phyloP scores from a whole-genome alignment of 345 rosid species.

The Triadica sebifera region DNA sequence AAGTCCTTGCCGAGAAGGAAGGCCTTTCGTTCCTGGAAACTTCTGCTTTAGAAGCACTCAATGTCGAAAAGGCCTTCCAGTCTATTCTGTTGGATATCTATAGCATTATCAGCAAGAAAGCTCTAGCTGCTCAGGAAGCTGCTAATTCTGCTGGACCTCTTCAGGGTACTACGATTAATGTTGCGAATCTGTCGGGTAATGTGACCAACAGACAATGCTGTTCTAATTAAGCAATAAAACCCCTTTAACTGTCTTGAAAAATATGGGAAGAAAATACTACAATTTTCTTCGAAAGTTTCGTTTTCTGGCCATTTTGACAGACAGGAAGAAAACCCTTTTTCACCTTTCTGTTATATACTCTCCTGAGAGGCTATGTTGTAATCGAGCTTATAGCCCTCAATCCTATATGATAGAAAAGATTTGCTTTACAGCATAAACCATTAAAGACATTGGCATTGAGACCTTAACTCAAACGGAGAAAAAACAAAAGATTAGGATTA shows the following conservation, averaged over 20 bases:
- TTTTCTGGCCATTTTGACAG: neutral
- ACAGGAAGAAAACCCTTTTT: too few species aligned
- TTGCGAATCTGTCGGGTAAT: slow-evolving; percentile 46
- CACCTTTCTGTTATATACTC: neutral
- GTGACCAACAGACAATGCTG: slow-evolving; percentile 50
- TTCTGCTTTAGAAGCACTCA: slow-evolving; percentile 57
- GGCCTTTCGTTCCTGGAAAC: slow-evolving; percentile 54
- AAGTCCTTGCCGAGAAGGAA: slow-evolving; percentile 48
- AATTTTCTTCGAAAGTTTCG: neutral
- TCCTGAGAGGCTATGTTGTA: neutral
- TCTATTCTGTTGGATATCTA: slow-evolving; percentile 56
- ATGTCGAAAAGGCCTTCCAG: slow-evolving; percentile 62
- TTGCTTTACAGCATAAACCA: too few species aligned
- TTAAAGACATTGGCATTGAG: too few species aligned
- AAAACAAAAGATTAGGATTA: too few species aligned
- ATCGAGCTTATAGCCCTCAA: neutral
- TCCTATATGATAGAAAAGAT: too few species aligned
- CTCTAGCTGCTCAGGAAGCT: slow-evolving; percentile 58
- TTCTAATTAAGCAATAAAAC: too few species aligned
- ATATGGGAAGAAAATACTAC: neutral
- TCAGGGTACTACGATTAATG: slow-evolving; percentile 70
- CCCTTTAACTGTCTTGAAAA: neutral
- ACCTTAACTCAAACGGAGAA: too few species aligned
- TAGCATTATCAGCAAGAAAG: slow-evolving; percentile 58
- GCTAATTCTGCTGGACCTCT: slow-evolving; percentile 40